Evolutionary conservation across 2,329 filamentous ascomycete genomes (phyloP).

Genomic region (Fusarium hainanense): DNA sequence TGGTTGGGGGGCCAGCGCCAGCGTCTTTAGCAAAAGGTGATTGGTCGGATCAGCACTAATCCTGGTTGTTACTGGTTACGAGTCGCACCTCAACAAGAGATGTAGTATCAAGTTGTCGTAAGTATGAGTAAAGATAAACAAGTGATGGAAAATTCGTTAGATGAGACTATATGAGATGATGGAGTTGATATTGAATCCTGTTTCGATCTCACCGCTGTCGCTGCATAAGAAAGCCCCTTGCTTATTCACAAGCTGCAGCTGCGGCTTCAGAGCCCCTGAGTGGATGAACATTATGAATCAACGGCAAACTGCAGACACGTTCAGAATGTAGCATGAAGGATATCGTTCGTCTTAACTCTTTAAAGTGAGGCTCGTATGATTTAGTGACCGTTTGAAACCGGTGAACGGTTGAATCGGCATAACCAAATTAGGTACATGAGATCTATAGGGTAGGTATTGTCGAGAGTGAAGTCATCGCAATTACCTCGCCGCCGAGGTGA

Average conservation of each 20-base stretch:
- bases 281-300: background rate
- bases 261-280: background rate
- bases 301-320: background rate
- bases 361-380: background rate
- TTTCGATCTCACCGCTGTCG: slow-evolving; percentile 10
- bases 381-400: background rate
- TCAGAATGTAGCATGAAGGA: background rate
- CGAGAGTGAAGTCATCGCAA: background rate
- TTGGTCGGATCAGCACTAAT: slow-evolving; percentile 22
- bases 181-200: background rate
- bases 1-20: slow-evolving; percentile 39
- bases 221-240: slow-evolving; percentile 13
- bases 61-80: slow-evolving; percentile 8
- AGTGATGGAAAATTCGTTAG: background rate
- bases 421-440: background rate
- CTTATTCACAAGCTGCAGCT: slow-evolving; percentile 18
- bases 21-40: slow-evolving; percentile 11
- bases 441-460: background rate
- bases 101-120: background rate
- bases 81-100: background rate
- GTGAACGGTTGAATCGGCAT: background rate
- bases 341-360: background rate
- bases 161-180: background rate
- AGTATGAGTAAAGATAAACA: background rate
- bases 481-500: background rate